phyloP scores from a whole-genome alignment of 257 asterid genomes.

The Haberlea rhodopensis region DNA sequence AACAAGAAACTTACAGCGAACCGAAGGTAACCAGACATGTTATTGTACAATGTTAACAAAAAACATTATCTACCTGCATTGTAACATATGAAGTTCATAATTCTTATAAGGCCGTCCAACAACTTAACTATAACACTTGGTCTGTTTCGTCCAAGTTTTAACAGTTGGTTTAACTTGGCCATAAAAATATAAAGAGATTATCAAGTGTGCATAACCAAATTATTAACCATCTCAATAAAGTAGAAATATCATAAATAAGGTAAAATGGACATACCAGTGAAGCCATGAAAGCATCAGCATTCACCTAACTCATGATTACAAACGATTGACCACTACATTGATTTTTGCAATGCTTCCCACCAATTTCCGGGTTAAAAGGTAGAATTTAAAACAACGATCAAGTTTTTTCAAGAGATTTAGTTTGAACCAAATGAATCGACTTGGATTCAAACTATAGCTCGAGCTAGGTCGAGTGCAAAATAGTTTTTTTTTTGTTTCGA shows the following conservation, averaged over 20 bases:
- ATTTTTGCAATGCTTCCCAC: slow-evolving; percentile 75
- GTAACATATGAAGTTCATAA: not conserved
- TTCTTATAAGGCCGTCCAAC: not conserved
- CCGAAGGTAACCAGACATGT: not conserved
- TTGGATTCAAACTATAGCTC: no score
- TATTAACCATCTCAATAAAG: slow-evolving; percentile 12
- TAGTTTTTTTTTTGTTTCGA: no score
- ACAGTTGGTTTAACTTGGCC: not conserved
- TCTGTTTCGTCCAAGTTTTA: not conserved
- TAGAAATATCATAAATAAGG: slow-evolving; percentile 7
- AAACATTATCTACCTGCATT: not conserved
- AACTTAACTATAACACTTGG: not conserved
- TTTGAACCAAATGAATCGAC: no score
- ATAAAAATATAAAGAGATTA: not conserved
- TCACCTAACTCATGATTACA: slow-evolving; percentile 81
- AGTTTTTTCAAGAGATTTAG: slow-evolving; percentile 4
- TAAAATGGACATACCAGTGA: slow-evolving; percentile 53
- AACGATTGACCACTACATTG: slow-evolving; percentile 73
- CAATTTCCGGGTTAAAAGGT: slow-evolving; percentile 52
- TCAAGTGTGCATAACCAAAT: not conserved
- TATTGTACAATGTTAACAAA: not conserved
- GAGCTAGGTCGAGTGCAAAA: no score
- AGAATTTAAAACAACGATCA: slow-evolving; percentile 8
- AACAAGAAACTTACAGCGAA: no score
- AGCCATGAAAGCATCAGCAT: slow-evolving; percentile 97